A percentile compares a stretch with the other conserved stretches of the same genome.
phyloP scores from a whole-genome alignment of 257 asterid species.

The Dorcoceras hygrometricum region DNA sequence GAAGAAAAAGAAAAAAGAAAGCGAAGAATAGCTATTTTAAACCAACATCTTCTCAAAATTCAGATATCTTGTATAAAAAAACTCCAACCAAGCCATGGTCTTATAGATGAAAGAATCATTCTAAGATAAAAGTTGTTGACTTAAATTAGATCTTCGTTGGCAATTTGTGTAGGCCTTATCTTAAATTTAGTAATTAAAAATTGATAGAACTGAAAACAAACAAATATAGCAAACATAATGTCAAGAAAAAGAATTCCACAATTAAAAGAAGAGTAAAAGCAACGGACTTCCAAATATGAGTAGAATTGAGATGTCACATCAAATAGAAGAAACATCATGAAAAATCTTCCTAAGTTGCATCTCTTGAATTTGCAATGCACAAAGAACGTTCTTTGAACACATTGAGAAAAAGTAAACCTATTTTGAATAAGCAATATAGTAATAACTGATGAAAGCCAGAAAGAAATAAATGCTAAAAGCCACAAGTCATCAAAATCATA shows the following conservation, averaged over 20 bases:
- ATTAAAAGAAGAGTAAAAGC: background rate
- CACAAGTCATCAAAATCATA: background rate
- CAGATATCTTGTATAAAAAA: background rate
- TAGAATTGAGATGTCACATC: background rate
- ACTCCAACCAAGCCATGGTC: background rate
- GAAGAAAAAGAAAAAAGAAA: too few relatives aligned
- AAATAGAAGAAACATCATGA: background rate
- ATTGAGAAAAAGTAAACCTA: background rate
- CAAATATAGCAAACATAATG: background rate
- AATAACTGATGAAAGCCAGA: background rate
- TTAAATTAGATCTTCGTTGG: background rate
- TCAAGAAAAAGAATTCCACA: background rate
- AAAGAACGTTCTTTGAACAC: background rate
- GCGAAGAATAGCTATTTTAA: background rate
- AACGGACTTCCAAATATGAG: background rate
- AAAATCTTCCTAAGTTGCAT: background rate
- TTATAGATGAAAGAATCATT: background rate
- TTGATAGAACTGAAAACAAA: too few relatives aligned
- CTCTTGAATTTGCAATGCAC: background rate
- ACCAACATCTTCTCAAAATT: constrained; percentile 5
- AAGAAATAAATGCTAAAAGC: background rate
- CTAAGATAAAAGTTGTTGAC: background rate
- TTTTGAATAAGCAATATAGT: background rate
- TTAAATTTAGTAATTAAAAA: too few relatives aligned
- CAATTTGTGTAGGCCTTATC: too few relatives aligned